A percentile compares a stretch with the other conserved stretches of the same genome.
Evolutionary conservation across 2,329 filamentous ascomycete genomes (phyloP).

Genomic region (Fusarium pininemorale): DNA sequence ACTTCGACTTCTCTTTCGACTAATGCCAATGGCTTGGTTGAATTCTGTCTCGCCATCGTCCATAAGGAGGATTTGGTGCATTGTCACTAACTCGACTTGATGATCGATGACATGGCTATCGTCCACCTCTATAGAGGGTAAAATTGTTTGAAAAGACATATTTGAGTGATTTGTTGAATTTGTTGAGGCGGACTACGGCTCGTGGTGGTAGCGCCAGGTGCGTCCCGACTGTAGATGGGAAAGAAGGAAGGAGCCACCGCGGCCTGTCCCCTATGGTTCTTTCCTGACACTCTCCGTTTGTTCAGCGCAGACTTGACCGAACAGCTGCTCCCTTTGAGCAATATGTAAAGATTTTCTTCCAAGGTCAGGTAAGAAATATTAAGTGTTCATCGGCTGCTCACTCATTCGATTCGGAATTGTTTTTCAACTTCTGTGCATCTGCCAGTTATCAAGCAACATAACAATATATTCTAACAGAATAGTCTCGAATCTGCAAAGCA

Average conservation of each 20-base stretch:
- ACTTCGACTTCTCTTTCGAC: background rate
- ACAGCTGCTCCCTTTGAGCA: background rate
- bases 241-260: constrained; percentile 1
- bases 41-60: background rate
- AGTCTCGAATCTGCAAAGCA: background rate
- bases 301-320: background rate
- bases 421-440: too few relatives aligned
- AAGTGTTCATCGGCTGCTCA: background rate
- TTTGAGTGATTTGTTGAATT: too few relatives aligned
- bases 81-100: background rate
- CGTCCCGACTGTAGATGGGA: background rate
- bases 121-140: background rate
- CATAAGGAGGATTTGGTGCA: background rate
- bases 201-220: background rate
- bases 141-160: background rate
- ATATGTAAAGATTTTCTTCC: background rate
- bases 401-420: background rate
- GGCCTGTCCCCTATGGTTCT: background rate
- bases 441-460: background rate
- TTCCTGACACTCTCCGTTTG: background rate
- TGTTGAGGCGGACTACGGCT: background rate
- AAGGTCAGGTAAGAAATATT: background rate
- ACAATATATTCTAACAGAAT: background rate
- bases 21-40: background rate
- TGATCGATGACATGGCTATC: background rate